phyloP scores from a whole-genome alignment of 768 basidiomycete genomes.

The Russula olivacea region DNA sequence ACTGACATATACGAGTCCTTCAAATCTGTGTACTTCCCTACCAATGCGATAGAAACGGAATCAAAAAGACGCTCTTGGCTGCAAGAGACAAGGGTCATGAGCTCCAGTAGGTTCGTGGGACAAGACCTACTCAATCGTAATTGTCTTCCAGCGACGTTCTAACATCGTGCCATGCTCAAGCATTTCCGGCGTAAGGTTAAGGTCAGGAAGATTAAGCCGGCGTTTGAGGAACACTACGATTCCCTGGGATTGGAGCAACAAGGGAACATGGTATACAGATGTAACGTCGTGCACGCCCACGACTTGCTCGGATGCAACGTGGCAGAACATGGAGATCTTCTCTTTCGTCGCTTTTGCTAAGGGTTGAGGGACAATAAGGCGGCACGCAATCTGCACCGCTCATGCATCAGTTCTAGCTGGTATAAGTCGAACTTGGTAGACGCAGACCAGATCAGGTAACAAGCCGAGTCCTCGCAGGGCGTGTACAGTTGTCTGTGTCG shows the following conservation, averaged over 20 bases:
- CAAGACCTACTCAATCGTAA: conserved; percentile 63
- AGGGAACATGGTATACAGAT: conserved; percentile 95
- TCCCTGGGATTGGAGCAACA: conserved; percentile 89
- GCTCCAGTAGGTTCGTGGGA: background rate
- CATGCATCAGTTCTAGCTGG: background rate
- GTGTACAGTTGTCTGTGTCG: conserved; percentile 95
- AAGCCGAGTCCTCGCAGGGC: conserved; percentile 89
- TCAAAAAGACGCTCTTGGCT: conserved; percentile 96
- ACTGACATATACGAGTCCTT: conserved; percentile 99
- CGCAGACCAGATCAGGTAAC: conserved; percentile 80
- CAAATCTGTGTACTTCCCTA: conserved; percentile 95
- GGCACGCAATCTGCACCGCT: conserved; percentile 76
- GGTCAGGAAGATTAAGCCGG: conserved; percentile 63
- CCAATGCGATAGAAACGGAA: conserved; percentile 80
- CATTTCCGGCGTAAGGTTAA: conserved; percentile 53
- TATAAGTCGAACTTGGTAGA: background rate
- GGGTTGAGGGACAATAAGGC: conserved; percentile 71
- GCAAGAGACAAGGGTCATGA: conserved; percentile 1
- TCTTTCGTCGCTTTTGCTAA: conserved; percentile 82
- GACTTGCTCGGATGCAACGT: conserved; percentile 84
- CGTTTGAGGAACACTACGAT: conserved; percentile 78
- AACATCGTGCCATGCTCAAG: conserved; percentile 56
- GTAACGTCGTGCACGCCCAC: conserved; percentile 94
- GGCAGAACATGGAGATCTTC: conserved; percentile 99
- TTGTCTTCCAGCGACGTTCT: conserved; percentile 70